These are phyloP conservation scores for Neopestalotiopsis sp. DNA, from an alignment of 2,329 filamentous ascomycete genomes.

Conservation along the genomic window DNA sequence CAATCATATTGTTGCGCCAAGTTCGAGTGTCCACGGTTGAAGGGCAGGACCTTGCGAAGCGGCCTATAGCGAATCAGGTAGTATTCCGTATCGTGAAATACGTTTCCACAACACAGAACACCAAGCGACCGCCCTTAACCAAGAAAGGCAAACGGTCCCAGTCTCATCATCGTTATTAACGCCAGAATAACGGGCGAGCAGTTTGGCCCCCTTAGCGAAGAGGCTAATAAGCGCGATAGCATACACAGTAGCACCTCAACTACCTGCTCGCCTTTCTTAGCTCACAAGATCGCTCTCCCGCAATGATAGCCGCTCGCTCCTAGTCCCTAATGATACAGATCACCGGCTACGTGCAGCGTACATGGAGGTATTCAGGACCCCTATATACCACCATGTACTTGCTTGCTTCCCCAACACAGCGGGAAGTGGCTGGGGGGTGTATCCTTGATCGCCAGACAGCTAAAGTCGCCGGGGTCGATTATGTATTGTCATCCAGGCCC, in stretches of 20 bases:
- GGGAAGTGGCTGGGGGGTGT: background rate
- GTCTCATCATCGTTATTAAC: background rate
- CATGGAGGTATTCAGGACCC: background rate
- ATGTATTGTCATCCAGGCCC: background rate
- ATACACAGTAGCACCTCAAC: background rate
- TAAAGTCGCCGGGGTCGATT: background rate
- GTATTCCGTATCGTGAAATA: background rate
- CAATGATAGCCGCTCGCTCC: background rate
- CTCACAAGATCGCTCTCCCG: slow-evolving; percentile 3
- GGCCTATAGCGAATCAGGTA: background rate
- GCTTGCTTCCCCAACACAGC: background rate
- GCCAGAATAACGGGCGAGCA: background rate
- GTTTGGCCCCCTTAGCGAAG: background rate
- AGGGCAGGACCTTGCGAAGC: slow-evolving; percentile 12
- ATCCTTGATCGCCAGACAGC: background rate
- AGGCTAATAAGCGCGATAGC: slow-evolving; percentile 12
- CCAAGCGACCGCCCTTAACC: background rate
- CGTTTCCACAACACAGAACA: background rate
- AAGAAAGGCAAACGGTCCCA: background rate
- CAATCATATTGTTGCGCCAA: background rate
- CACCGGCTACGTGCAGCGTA: background rate
- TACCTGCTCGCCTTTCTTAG: background rate
- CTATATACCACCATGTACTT: background rate
- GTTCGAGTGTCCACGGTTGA: background rate
- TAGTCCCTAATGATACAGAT: background rate